Evolutionary conservation across 352 stramenopile species (phyloP).

Genomic region (Phytophthora macrochlamydospora): DNA sequence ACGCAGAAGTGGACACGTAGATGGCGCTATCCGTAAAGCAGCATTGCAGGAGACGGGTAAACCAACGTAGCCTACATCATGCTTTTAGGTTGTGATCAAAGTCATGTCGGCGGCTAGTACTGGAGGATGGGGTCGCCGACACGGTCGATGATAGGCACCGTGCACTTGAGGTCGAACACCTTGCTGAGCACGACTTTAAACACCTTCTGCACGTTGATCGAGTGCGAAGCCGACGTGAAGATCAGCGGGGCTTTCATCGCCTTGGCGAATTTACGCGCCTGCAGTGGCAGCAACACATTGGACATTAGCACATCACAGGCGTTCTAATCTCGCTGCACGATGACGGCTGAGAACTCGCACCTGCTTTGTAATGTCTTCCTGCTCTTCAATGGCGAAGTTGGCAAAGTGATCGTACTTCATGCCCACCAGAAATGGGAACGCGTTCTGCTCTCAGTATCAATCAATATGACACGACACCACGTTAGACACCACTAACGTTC

Average conservation of each 20-base stretch:
- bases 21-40: neutral
- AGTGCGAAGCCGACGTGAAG: constrained; percentile 93
- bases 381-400: constrained; percentile 90
- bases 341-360: constrained; percentile 26
- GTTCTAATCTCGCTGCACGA: neutral
- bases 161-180: constrained; percentile 95
- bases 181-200: constrained; percentile 95
- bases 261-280: constrained; percentile 94
- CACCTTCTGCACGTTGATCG: constrained; percentile 96
- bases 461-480: neutral
- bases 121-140: constrained; percentile 93
- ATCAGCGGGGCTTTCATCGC: constrained; percentile 95
- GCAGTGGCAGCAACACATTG: neutral
- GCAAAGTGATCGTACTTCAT: constrained; percentile 96
- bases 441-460: constrained; percentile 55
- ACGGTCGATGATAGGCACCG: constrained; percentile 92
- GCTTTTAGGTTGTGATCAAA: constrained; percentile 9
- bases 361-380: constrained; percentile 94
- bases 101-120: constrained; percentile 53
- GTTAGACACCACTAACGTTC: too few species aligned
- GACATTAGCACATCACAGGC: neutral
- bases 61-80: constrained; percentile 5
- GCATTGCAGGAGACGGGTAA: neutral
- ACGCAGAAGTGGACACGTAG: neutral
- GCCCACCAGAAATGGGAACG: constrained; percentile 93